Base-by-base conservation (phyloP, 202 grass and related monocot species). In the Panicum virgatum region DNA sequence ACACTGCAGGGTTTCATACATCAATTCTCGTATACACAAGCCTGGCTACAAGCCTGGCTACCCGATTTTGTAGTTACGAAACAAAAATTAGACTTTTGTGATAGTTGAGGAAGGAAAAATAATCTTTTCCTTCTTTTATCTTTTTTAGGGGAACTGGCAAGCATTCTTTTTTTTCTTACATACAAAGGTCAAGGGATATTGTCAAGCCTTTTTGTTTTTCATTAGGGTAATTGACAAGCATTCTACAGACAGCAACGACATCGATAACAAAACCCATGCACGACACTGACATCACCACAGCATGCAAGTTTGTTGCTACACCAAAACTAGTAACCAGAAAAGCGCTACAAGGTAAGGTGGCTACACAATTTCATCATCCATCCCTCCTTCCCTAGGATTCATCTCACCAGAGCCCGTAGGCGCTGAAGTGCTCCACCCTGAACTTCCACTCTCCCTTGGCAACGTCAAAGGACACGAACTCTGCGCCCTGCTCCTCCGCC, bases 361-460 rank as follows among this genome's bases (percentile, higher is more conserved):
- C 25, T 46, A 47, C 26, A 62, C 52, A 20, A 22, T 29, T 37
- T 50, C 27, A 48, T 37, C 26, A 72, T 72, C 30, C 57, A 56
- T 11, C 5, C 47, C 5, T 52, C 50, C 16, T 18, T 20, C 50
- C 48, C 50, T 5, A 50, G 47, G 15, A 50, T 57, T 57, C 15
- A 39, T 2, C 32, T 87, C 75, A 62, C 58, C 57, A 39, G 86
- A 87, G 82, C 9, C 87, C 82, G 20, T 93, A 98, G 23, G 66
- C 65, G 67, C 88, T 94, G 87, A 95, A 98, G 62, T 98, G 90
- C 76, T 91, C 82, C 48, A 98, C 95, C 79, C 82, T 94, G 84
- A 98, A 98, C 32, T 90, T 90, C 95, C 92, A 98, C 62, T 91
- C 95, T 3, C 82, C 95, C 80, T 91, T 93, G 73, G 58, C 76